Evolutionary conservation across 1,139 yeast species (phyloP).

Genomic region (Hemisphaericaspora subhashii): DNA sequence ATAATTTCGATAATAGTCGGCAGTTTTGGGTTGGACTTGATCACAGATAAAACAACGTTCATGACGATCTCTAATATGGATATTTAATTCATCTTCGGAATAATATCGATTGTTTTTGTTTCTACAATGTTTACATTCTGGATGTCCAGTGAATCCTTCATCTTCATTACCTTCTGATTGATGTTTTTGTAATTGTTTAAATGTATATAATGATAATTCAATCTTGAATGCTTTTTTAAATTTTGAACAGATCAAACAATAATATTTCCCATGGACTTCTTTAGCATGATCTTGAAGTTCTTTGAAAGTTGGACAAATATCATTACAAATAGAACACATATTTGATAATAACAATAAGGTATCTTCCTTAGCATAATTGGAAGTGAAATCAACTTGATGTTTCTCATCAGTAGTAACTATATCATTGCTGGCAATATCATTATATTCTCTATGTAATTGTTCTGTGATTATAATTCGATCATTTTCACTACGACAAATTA

Average conservation of each 20-base stretch:
- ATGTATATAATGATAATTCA: constrained; percentile 66
- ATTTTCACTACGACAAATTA: constrained; percentile 78
- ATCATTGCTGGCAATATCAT: constrained; percentile 31
- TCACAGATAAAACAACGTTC: constrained; percentile 93
- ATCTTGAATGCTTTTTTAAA: constrained; percentile 75
- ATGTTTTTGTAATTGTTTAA: constrained; percentile 67
- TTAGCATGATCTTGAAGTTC: constrained; percentile 66
- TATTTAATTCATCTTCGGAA: constrained; percentile 81
- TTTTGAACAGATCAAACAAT: constrained; percentile 74
- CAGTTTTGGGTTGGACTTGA: constrained; percentile 58
- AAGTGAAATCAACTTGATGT: constrained; percentile 53
- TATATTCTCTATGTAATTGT: constrained; percentile 35
- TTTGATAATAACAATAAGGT: constrained; percentile 55
- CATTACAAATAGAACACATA: constrained; percentile 58
- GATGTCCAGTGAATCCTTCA: constrained; percentile 86
- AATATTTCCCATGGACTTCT: constrained; percentile 56
- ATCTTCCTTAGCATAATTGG: constrained; percentile 36
- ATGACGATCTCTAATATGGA: constrained; percentile 82
- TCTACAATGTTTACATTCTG: constrained; percentile 80
- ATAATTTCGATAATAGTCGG: constrained; percentile 79
- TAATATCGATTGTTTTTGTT: constrained; percentile 62
- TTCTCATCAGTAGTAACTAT: constrained; percentile 42
- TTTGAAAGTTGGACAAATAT: constrained; percentile 48
- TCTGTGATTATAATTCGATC: constrained; percentile 59
- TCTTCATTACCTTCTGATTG: constrained; percentile 65